Conservation (phyloP, 192 early-diverging fungal species). For the Coemansia sp. region DNA sequence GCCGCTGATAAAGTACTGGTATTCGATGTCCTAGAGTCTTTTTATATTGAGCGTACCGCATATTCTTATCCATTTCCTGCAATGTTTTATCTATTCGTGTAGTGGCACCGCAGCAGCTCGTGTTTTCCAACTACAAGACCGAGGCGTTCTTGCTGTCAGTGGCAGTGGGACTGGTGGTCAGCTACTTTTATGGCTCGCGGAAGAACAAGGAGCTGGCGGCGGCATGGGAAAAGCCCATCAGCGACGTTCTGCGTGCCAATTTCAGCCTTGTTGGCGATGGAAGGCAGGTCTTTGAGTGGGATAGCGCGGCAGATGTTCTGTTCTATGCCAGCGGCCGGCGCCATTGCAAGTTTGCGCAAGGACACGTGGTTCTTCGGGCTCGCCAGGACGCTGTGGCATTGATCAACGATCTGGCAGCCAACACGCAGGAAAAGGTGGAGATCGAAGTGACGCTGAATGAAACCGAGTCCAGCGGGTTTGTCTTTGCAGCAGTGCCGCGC, state of each 20-base stretch:
- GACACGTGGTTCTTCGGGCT: conserved; percentile 53
- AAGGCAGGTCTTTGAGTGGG: conserved; percentile 52
- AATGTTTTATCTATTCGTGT: not conserved
- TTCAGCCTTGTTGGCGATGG: conserved; percentile 73
- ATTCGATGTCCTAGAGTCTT: not conserved
- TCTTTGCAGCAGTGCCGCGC: conserved; percentile 68
- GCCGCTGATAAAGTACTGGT: not conserved
- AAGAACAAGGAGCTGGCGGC: conserved; percentile 27
- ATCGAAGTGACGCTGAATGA: conserved; percentile 53
- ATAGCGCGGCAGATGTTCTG: conserved; percentile 72
- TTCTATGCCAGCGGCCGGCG: conserved; percentile 76
- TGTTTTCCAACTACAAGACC: conserved; percentile 31
- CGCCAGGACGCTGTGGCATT: conserved; percentile 50
- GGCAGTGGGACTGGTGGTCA: conserved; percentile 36
- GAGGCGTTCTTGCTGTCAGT: conserved; percentile 26
- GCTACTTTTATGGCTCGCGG: conserved; percentile 51
- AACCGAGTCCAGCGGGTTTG: conserved; percentile 50
- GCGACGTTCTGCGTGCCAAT: conserved; percentile 55
- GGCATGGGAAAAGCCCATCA: conserved; percentile 36
- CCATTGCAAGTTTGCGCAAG: conserved; percentile 66
- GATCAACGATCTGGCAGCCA: conserved; percentile 48
- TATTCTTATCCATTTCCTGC: no score
- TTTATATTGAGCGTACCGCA: not conserved
- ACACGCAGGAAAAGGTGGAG: conserved; percentile 36
- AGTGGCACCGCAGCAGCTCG: conserved; percentile 14